phyloP scores from a whole-genome alignment of 2,329 filamentous ascomycete genomes.

The Thielaviopsis euricoi region DNA sequence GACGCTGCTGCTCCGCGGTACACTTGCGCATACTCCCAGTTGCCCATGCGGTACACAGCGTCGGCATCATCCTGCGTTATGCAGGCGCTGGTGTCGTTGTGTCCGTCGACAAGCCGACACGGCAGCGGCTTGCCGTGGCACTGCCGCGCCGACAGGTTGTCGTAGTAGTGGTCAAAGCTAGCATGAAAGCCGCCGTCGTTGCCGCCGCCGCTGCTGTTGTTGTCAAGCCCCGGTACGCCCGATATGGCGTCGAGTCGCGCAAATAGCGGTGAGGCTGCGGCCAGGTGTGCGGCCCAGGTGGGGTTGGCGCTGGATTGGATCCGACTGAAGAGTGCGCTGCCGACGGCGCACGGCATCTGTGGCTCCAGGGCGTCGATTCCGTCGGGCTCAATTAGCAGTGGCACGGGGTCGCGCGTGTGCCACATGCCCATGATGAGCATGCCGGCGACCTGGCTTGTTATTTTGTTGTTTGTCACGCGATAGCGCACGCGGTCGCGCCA shows the following conservation, averaged over 20 bases:
- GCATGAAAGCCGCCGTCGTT: conserved; percentile 47
- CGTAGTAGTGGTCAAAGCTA: conserved; percentile 68
- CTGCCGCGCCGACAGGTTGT: conserved; percentile 64
- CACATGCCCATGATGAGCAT: conserved; percentile 62
- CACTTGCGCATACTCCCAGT: conserved; percentile 68
- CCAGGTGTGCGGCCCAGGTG: conserved; percentile 49
- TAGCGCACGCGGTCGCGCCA: conserved; percentile 36
- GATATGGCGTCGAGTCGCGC: conserved; percentile 48
- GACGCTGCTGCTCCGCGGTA: conserved; percentile 51
- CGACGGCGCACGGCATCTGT: conserved; percentile 46
- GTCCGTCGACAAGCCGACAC: conserved; percentile 33
- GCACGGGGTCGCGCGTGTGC: conserved; percentile 16
- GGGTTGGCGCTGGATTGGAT: conserved; percentile 28
- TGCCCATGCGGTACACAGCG: conserved; percentile 55
- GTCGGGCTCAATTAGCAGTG: conserved; percentile 22
- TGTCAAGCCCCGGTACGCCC: conserved; percentile 30
- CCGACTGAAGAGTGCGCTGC: conserved; percentile 24
- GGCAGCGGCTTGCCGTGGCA: conserved; percentile 61
- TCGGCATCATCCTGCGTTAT: conserved; percentile 47
- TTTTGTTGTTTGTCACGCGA: conserved; percentile 66
- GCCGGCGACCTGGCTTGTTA: conserved; percentile 65
- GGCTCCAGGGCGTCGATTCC: conserved; percentile 60
- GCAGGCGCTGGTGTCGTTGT: conserved; percentile 32
- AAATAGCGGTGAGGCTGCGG: conserved; percentile 37
- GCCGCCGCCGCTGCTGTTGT: conserved; percentile 16